Percentiles rank a stretch among this genome's conserved stretches.
These are phyloP conservation scores for Nigrograna mackinnonii DNA, from an alignment of 2,329 filamentous ascomycete genomes.

Conservation along the genomic window DNA sequence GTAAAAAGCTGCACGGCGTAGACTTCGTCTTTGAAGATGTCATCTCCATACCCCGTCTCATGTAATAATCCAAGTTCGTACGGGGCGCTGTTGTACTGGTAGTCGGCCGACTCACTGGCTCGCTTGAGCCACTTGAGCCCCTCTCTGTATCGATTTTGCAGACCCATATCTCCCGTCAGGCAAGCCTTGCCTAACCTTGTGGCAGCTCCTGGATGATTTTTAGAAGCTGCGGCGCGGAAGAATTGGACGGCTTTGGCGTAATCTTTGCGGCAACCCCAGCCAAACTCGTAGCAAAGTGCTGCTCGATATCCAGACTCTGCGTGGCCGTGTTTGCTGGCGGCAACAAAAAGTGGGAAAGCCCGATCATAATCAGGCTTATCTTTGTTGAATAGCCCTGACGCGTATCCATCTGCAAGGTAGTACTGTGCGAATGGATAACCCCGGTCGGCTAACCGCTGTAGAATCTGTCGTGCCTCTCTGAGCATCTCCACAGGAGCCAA, in stretches of 20 bases:
- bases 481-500: slow-evolving; percentile 66
- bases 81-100: slow-evolving; percentile 89
- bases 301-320: slow-evolving; percentile 94
- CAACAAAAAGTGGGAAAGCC: slow-evolving; percentile 88
- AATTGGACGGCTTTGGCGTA: slow-evolving; percentile 92
- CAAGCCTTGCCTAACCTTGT: slow-evolving; percentile 90
- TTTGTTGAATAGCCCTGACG: slow-evolving; percentile 93
- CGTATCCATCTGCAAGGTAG: slow-evolving; percentile 92
- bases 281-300: slow-evolving; percentile 95
- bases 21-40: slow-evolving; percentile 86
- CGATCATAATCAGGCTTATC: slow-evolving; percentile 89
- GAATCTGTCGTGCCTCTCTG: slow-evolving; percentile 84
- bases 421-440: slow-evolving; percentile 98
- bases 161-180: slow-evolving; percentile 83
- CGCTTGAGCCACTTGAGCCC: slow-evolving; percentile 97
- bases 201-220: slow-evolving; percentile 94
- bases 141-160: slow-evolving; percentile 82
- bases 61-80: slow-evolving; percentile 90
- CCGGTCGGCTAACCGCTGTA: slow-evolving; percentile 82
- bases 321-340: slow-evolving; percentile 95
- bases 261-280: slow-evolving; percentile 92
- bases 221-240: slow-evolving; percentile 85
- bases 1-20: slow-evolving; percentile 96
- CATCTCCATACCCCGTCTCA: slow-evolving; percentile 90
- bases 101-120: slow-evolving; percentile 84